phyloP scores from a whole-genome alignment of 2,329 filamentous ascomycete genomes.

The Penicillium capsulatum region DNA sequence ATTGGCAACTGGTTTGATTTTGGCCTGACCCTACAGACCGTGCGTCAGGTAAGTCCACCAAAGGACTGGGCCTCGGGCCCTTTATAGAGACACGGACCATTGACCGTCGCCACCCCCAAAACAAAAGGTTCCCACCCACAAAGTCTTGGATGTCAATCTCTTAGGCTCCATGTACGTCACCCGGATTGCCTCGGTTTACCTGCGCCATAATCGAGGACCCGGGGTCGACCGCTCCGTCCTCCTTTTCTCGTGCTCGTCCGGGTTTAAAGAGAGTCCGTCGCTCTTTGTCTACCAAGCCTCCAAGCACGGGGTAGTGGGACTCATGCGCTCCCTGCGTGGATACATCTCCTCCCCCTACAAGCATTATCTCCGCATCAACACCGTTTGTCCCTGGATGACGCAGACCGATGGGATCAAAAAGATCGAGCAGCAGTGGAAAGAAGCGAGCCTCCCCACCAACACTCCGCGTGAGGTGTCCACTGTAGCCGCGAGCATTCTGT shows the following conservation, averaged over 20 bases:
- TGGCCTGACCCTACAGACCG: conserved; percentile 41
- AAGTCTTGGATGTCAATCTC: conserved; percentile 48
- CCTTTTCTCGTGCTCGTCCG: conserved; percentile 46
- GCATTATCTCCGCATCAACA: conserved; percentile 43
- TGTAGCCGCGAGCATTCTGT: conserved; percentile 37
- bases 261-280: conserved; percentile 48
- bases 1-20: conserved; percentile 46
- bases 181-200: conserved; percentile 49
- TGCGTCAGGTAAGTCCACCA: conserved; percentile 36
- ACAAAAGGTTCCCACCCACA: conserved; percentile 29
- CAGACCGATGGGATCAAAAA: conserved; percentile 37
- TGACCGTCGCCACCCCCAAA: no score
- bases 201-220: conserved; percentile 39
- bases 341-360: conserved; percentile 33
- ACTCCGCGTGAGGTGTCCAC: conserved; percentile 39
- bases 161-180: conserved; percentile 47
- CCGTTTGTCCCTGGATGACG: conserved; percentile 46
- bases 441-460: conserved; percentile 40
- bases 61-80: no score
- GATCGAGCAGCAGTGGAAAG: conserved; percentile 35
- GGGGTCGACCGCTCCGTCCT: conserved; percentile 41
- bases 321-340: conserved; percentile 46
- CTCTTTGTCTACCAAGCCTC: conserved; percentile 47
- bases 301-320: conserved; percentile 51
- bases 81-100: no score